Conservation (phyloP, 257 asterid species). For the Solanum pimpinellifolium region DNA sequence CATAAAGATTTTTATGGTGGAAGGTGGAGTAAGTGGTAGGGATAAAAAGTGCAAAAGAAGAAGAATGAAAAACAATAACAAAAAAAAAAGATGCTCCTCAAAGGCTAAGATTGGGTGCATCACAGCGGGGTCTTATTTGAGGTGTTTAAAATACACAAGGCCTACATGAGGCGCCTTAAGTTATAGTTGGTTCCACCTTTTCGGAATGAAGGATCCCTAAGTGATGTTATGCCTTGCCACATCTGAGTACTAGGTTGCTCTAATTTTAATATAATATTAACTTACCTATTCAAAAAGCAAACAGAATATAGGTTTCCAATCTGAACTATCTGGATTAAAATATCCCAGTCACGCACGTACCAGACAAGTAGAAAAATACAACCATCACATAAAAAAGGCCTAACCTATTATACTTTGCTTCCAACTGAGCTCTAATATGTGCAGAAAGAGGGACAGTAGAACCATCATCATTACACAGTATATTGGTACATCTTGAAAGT, state of each 20-base stretch:
- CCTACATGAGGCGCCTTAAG: background rate
- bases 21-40: background rate
- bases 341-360: background rate
- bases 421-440: slow-evolving; percentile 69
- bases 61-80: background rate
- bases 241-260: background rate
- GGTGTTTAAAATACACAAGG: background rate
- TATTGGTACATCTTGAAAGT: slow-evolving; percentile 76
- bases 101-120: background rate
- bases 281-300: background rate
- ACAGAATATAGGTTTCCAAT: background rate
- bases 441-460: slow-evolving; percentile 64
- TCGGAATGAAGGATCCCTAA: background rate
- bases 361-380: background rate
- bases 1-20: background rate
- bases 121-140: background rate
- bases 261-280: background rate
- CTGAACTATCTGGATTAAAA: background rate
- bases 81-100: background rate
- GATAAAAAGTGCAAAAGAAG: background rate
- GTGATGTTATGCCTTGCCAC: background rate
- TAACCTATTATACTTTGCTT: slow-evolving; percentile 70
- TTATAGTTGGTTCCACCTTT: background rate
- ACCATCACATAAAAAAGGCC: background rate
- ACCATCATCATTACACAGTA: slow-evolving; percentile 89